Percentiles rank a stretch among this genome's conserved stretches.
Conservation (phyloP, 2,329 filamentous ascomycete species). For the Grosmannia clavigera region DNA sequence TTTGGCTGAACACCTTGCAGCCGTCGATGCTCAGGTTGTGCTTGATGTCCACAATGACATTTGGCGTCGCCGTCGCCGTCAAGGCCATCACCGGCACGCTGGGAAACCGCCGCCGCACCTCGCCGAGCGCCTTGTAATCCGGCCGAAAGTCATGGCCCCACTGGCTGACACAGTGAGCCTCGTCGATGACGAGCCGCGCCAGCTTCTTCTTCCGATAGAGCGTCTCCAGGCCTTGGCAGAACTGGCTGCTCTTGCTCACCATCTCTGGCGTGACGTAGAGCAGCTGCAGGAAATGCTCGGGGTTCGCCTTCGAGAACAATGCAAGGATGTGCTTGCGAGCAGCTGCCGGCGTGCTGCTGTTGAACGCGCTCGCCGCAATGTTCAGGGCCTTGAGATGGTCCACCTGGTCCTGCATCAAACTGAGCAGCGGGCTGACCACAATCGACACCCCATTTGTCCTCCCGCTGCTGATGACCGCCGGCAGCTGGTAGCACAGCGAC, state of each 20-base stretch:
- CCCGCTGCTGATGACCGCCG: conserved; percentile 70
- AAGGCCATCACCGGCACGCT: conserved; percentile 85
- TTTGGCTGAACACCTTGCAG: conserved; percentile 75
- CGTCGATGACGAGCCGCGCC: conserved; percentile 88
- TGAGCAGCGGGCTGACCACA: conserved; percentile 88
- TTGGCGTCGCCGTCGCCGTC: conserved; percentile 87
- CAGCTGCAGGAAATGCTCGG: conserved; percentile 69
- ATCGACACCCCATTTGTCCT: conserved; percentile 78
- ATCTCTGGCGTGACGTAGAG: conserved; percentile 97
- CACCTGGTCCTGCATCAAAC: conserved; percentile 96
- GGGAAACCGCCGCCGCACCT: conserved; percentile 58
- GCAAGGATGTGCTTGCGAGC: conserved; percentile 56
- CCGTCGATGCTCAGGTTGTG: conserved; percentile 75
- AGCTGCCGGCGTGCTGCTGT: conserved; percentile 55
- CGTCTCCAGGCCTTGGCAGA: conserved; percentile 51
- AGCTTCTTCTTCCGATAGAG: conserved; percentile 62
- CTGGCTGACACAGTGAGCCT: conserved; percentile 98
- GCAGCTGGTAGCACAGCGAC: conserved; percentile 91
- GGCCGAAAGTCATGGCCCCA: conserved; percentile 98
- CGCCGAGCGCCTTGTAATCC: conserved; percentile 80
- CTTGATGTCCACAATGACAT: conserved; percentile 84
- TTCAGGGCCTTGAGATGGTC: conserved; percentile 62
- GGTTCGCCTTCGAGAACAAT: conserved; percentile 46
- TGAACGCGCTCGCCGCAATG: conserved; percentile 72
- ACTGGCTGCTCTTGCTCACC: conserved; percentile 66